Base-by-base conservation (phyloP, 2,329 filamentous ascomycete genomes). In the Colletotrichum sp. region DNA sequence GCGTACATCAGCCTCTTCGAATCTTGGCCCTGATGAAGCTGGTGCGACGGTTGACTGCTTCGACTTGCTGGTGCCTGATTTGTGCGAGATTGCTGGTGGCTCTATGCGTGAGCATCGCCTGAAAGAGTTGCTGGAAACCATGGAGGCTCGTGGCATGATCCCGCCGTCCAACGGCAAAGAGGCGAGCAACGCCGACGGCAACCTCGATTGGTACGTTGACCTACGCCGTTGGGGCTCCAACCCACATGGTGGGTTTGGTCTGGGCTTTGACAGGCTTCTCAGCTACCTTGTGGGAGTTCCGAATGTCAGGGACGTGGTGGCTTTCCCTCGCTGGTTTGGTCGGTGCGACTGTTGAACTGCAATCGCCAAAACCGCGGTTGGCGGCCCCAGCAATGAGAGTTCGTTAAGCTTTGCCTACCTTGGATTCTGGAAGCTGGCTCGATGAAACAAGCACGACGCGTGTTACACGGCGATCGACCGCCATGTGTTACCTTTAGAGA, bases 161-260 rank as follows among this genome's bases (percentile, higher is more conserved):
- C 81, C 85, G n/a, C 78, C 78, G n/a, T 61, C 80, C 25, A 71
- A 78, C 8, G 68, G 81, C 77, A 65, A 82, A 66, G 66, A 71
- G 66, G 60, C 28, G 57, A 74, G 79, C 25, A 81, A 76, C 64
- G 79, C 81, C 34, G 65, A 77, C 69, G 60, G 76, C 65, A 60
- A 75, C 48, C 84, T 98, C 71, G 91, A 93, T 79, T 98, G 96
- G 96, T 98, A 98, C 82, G 88, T 95, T 28, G 96, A 98, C 83
- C 89, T 98, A 76, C 92, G 96, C 76, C 93, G 94, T 79, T 98
- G 95, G 91, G 96, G 96, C n/a, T 96, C 94, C 79, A 95, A 95
- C 72, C 95, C 95, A 44, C 96, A 98, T 81, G 96, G 96, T 57
- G 96, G 96, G 1, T 98, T 98, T 82, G 96, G 96, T 4, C 84